Percentiles rank a stretch among this genome's conserved stretches.
Conservation (phyloP, 2,329 filamentous ascomycete species). For the Huntiella abstrusa region DNA sequence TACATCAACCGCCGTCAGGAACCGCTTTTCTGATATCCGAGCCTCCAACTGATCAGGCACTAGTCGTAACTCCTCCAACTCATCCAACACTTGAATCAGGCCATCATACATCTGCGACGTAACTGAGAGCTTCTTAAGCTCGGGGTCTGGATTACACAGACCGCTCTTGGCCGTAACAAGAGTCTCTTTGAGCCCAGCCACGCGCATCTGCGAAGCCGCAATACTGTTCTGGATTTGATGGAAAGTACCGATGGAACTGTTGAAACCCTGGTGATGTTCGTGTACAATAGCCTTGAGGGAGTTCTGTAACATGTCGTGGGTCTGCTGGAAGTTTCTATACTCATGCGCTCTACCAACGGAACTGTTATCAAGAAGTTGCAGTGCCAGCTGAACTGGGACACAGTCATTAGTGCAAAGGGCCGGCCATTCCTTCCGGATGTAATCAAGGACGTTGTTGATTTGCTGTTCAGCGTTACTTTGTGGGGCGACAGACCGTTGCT, state of each 20-base stretch:
- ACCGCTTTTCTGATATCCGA: slow-evolving; percentile 88
- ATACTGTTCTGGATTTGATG: slow-evolving; percentile 96
- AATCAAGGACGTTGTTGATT: slow-evolving; percentile 49
- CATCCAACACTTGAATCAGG: slow-evolving; percentile 63
- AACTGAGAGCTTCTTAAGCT: slow-evolving; percentile 74
- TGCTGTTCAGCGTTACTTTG: slow-evolving; percentile 35
- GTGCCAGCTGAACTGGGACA: slow-evolving; percentile 80
- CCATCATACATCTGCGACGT: slow-evolving; percentile 82
- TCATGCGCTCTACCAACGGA: slow-evolving; percentile 83
- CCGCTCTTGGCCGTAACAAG: slow-evolving; percentile 62
- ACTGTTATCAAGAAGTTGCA: slow-evolving; percentile 85
- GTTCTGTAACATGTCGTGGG: slow-evolving; percentile 75
- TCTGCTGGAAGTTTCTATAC: slow-evolving; percentile 66
- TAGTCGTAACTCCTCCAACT: slow-evolving; percentile 71
- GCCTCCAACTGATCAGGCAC: slow-evolving; percentile 88
- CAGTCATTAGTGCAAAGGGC: slow-evolving; percentile 80
- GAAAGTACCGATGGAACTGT: slow-evolving; percentile 95
- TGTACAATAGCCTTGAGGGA: slow-evolving; percentile 91
- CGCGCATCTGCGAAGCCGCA: slow-evolving; percentile 67
- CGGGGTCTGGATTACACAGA: slow-evolving; percentile 70
- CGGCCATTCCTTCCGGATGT: slow-evolving; percentile 78
- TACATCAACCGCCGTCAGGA: slow-evolving; percentile 80
- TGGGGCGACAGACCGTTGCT: slow-evolving; percentile 13
- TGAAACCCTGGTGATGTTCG: slow-evolving; percentile 97
- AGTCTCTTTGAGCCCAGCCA: slow-evolving; percentile 68